phyloP scores from a whole-genome alignment of 352 stramenopile genomes.

The Aphanomyces astaci region DNA sequence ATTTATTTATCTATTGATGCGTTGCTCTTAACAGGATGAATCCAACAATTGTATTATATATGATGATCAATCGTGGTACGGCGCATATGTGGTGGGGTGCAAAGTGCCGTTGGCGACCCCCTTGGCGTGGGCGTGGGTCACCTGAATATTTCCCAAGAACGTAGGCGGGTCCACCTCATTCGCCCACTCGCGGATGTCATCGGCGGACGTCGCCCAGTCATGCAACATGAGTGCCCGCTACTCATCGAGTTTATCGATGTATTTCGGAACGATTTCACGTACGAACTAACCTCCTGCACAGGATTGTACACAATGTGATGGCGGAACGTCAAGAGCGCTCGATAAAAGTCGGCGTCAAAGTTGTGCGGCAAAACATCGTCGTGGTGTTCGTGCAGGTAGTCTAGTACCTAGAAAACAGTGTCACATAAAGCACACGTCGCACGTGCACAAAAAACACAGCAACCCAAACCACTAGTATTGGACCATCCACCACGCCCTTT shows the following conservation, averaged over 20 bases:
- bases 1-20: no score
- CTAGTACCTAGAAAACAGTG: slow-evolving; percentile 35
- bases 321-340: slow-evolving; percentile 75
- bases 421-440: no score
- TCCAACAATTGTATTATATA: no score
- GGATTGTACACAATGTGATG: slow-evolving; percentile 86
- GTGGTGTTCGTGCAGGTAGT: slow-evolving; percentile 47
- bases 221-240: background rate
- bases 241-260: no score
- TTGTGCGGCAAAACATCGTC: slow-evolving; percentile 30
- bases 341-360: slow-evolving; percentile 44
- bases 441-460: no score
- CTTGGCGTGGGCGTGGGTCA: background rate
- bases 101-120: background rate
- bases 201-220: background rate
- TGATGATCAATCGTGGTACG: background rate
- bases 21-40: no score
- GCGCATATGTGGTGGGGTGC: background rate
- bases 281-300: slow-evolving; percentile 44
- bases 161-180: background rate
- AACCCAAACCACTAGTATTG: no score
- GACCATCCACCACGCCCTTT: no score
- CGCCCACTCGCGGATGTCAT: background rate
- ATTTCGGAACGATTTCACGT: no score
- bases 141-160: background rate